These are phyloP conservation scores for Exophiala dermatitidis DNA, from an alignment of 2,329 filamentous ascomycete genomes.

Conservation along the genomic window DNA sequence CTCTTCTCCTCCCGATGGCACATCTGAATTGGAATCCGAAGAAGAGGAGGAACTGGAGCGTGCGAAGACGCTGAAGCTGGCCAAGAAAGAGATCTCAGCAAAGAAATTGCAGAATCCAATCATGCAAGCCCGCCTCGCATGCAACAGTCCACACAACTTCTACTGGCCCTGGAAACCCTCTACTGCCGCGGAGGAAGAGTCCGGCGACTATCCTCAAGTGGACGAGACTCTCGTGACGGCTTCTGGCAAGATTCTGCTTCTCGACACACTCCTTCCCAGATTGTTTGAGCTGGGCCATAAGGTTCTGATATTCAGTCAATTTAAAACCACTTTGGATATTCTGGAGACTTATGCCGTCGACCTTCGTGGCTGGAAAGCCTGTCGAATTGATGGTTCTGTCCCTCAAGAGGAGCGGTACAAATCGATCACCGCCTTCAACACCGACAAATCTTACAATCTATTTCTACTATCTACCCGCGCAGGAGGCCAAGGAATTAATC, in stretches of 20 bases:
- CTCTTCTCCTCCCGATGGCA: slow-evolving; percentile 19
- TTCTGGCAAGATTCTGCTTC: slow-evolving; percentile 90
- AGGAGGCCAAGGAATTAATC: slow-evolving; percentile 90
- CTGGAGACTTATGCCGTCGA: slow-evolving; percentile 75
- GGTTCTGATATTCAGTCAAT: slow-evolving; percentile 92
- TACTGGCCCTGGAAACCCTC: slow-evolving; percentile 72
- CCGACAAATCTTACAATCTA: slow-evolving; percentile 57
- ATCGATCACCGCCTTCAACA: slow-evolving; percentile 69
- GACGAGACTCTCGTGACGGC: slow-evolving; percentile 79
- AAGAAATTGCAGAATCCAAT: slow-evolving; percentile 93
- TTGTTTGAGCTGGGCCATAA: slow-evolving; percentile 74
- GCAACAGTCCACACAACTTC: slow-evolving; percentile 93
- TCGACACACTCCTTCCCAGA: slow-evolving; percentile 74
- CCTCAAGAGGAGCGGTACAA: slow-evolving; percentile 62
- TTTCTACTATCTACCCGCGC: slow-evolving; percentile 87
- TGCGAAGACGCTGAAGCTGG: slow-evolving; percentile 30
- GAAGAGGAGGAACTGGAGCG: slow-evolving; percentile 32
- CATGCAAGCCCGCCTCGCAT: slow-evolving; percentile 84
- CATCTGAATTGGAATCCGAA: slow-evolving; percentile 12
- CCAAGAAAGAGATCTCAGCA: slow-evolving; percentile 72
- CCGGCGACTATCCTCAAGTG: slow-evolving; percentile 48
- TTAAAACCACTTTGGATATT: slow-evolving; percentile 88
- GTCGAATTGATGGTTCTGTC: slow-evolving; percentile 85
- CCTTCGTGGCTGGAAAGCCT: slow-evolving; percentile 72
- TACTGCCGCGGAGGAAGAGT: slow-evolving; percentile 55